Conservation (phyloP, 225 moss, liverwort and hornwort genomes). For the Pseudisothecium myosuroides region DNA sequence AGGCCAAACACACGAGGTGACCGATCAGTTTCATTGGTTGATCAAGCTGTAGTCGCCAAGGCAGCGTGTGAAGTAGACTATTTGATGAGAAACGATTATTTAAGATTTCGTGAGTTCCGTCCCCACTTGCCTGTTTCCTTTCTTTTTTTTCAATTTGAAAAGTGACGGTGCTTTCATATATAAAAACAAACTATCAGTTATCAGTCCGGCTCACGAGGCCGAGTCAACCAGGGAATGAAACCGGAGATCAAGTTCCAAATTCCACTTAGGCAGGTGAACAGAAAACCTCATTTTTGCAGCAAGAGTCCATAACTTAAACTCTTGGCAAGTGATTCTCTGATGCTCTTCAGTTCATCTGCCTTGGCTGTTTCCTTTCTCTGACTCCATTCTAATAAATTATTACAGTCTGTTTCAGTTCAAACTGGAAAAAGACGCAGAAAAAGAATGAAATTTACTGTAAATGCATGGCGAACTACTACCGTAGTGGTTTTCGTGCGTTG, state of each 20-base stretch:
- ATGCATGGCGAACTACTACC: not conserved
- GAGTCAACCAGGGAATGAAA: no score
- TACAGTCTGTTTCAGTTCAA: not conserved
- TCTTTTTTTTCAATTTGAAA: no score
- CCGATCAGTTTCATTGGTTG: not conserved
- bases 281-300: no score
- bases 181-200: no score
- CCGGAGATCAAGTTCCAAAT: no score
- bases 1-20: not conserved
- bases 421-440: not conserved
- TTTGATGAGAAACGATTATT: not conserved
- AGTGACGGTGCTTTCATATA: no score
- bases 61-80: not conserved
- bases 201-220: no score
- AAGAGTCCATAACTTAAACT: no score
- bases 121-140: not conserved
- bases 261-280: no score
- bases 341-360: no score
- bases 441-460: not conserved
- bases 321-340: not conserved
- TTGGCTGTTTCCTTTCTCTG: not conserved
- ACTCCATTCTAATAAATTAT: no score
- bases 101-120: not conserved
- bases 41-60: not conserved
- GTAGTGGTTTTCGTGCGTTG: not conserved